phyloP scores from a whole-genome alignment of 176 grass and related monocot genomes.

The Ensete glaucum region DNA sequence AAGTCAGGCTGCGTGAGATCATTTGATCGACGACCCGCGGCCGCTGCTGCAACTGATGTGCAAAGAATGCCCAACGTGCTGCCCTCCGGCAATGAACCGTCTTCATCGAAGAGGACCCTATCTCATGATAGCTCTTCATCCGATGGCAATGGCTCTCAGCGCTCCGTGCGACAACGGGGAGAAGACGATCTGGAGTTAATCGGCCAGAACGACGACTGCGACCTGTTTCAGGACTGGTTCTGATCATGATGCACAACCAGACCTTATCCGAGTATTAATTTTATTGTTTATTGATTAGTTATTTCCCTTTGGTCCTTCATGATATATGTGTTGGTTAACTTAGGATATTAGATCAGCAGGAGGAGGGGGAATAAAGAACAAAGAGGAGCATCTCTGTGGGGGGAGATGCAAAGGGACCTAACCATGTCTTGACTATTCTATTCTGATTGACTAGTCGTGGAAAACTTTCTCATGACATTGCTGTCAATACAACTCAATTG shows the following conservation, averaged over 20 bases:
- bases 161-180: not conserved
- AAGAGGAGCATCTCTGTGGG: not conserved
- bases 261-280: not conserved
- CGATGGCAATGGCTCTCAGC: slow-evolving; percentile 22
- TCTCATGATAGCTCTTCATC: slow-evolving; percentile 22
- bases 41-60: not conserved
- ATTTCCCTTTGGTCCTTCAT: not conserved
- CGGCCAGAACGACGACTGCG: not conserved
- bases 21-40: slow-evolving; percentile 61
- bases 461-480: not conserved
- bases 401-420: not conserved
- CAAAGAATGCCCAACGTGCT: slow-evolving; percentile 11
- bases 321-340: too few relatives aligned
- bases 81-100: not conserved
- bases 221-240: not conserved
- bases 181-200: not conserved
- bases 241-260: not conserved
- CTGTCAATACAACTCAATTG: too few relatives aligned
- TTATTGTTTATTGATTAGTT: not conserved
- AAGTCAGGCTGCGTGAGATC: slow-evolving; percentile 42
- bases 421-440: not conserved
- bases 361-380: not conserved
- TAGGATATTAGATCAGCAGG: too few relatives aligned
- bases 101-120: slow-evolving; percentile 11
- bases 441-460: not conserved